Percentiles rank a stretch among this genome's conserved stretches.
Evolutionary conservation across 116 monocot species (phyloP).

Genomic region (Phalaenopsis hybrid): DNA sequence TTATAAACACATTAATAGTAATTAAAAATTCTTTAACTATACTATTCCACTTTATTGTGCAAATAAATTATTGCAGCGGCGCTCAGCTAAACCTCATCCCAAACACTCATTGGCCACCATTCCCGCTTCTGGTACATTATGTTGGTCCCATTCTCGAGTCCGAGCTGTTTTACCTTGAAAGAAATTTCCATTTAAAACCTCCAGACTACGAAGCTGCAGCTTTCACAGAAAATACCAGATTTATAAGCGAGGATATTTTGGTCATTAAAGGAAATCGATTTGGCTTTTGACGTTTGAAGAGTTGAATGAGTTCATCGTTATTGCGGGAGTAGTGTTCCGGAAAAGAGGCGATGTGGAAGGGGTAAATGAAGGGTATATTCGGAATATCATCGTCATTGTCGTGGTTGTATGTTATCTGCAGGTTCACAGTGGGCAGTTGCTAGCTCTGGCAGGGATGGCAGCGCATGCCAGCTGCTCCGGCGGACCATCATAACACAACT

Average conservation of each 20-base stretch:
- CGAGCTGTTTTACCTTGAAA: no score
- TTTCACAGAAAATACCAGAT: neutral
- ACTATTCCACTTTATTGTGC: no score
- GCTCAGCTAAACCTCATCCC: no score
- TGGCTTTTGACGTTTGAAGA: neutral
- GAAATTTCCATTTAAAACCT: no score
- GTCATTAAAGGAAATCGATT: neutral
- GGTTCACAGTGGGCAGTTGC: conserved; percentile 3
- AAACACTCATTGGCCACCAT: no score
- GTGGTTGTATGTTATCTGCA: neutral
- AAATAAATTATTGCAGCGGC: no score
- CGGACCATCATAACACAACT: neutral
- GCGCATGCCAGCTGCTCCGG: neutral
- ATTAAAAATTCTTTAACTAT: no score
- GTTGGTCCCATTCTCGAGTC: no score
- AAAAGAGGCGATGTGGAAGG: neutral
- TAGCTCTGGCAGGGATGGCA: neutral
- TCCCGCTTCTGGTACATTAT: no score
- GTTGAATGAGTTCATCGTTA: neutral
- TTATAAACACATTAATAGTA: no score
- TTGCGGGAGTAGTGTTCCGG: neutral
- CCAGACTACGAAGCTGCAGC: neutral
- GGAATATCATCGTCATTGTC: neutral
- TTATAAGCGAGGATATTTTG: neutral
- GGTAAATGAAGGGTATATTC: neutral